Base-by-base conservation (phyloP, 2,329 filamentous ascomycete genomes). In the Coniochaeta sp. region DNA sequence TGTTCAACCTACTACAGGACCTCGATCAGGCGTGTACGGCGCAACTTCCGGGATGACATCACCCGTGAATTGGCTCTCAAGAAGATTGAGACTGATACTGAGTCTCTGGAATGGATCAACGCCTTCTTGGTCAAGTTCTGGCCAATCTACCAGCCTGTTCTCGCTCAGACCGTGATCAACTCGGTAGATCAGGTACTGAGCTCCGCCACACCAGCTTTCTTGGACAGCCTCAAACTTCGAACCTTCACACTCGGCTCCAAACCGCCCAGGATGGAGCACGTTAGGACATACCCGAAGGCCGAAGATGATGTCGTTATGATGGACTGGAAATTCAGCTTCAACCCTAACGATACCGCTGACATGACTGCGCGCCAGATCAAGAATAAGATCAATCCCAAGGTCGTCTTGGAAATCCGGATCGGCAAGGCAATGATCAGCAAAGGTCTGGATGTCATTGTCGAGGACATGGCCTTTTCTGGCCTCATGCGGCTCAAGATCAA, bases 321-420 rank as follows among this genome's bases (percentile, higher is more conserved):
- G 95, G 95, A 99, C 73, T 99, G 95, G 95, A 96, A 96, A 70
- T 99, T 99, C 75, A 98, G 93, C 81, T 99, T 99, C 77, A 98
- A 91, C 0, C 95, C 95, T 36, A 98, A 95, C 66, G 96, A 99
- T 73, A 90, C 85, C 2, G 87, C 90, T 65, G 95, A 99, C 73
- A 86, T 99, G 83, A 99, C 95, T 1, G 81, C 88, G 2, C 86
- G 89, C 62, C 95, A 99, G 73, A 77, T 97, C 70, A 93, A 90
- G 79, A 92, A 93, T 80, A 97, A 96, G 80, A 85, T 98, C 74
- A 98, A 99, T 71, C 95, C 95, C 59, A 99, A 98, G 77, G 82
- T 99, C 60, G 91, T 98, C 12, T 84, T 99, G 28, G 95, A 99
- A 73, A 92, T 99, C 60, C 88, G 95, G 64, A 82, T 99, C 58